Conservation (phyloP, 805 yeast species). For the Nakazawaea laoshanensis region DNA sequence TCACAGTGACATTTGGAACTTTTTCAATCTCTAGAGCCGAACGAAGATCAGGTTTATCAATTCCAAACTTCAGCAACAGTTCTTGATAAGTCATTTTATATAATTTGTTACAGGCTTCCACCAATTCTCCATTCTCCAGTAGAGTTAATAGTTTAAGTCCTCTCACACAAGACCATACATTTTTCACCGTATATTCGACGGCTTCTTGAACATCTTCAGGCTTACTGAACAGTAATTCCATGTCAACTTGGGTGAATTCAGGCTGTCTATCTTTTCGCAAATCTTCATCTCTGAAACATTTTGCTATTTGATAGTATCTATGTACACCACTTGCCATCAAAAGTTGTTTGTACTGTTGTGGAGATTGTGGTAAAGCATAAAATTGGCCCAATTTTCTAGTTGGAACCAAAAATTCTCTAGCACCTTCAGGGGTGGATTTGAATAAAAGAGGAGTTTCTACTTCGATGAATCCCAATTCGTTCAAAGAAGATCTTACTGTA, state of each 20-base stretch:
- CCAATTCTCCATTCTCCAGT: slow-evolving; percentile 21
- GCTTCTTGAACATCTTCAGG: slow-evolving; percentile 58
- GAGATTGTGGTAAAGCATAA: slow-evolving; percentile 95
- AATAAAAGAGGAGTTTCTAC: slow-evolving; percentile 89
- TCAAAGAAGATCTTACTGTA: slow-evolving; percentile 27
- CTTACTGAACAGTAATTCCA: slow-evolving; percentile 83
- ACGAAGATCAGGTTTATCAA: slow-evolving; percentile 91
- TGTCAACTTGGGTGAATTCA: slow-evolving; percentile 93
- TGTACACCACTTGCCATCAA: slow-evolving; percentile 91
- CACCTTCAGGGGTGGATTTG: slow-evolving; percentile 97
- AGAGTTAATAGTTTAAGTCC: slow-evolving; percentile 28
- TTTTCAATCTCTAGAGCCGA: slow-evolving; percentile 41
- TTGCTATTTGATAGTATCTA: slow-evolving; percentile 83
- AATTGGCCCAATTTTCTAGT: slow-evolving; percentile 55
- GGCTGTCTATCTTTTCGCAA: slow-evolving; percentile 93
- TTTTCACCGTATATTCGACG: slow-evolving; percentile 47
- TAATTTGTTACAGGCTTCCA: slow-evolving; percentile 20
- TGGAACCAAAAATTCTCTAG: slow-evolving; percentile 91
- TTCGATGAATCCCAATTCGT: slow-evolving; percentile 51
- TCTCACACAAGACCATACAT: slow-evolving; percentile 47
- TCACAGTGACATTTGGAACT: slow-evolving; percentile 18
- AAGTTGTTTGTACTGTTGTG: slow-evolving; percentile 94
- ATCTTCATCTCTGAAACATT: slow-evolving; percentile 95
- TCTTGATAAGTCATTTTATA: slow-evolving; percentile 52
- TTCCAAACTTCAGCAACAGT: slow-evolving; percentile 70